Evolutionary conservation across 257 asterid genomes (phyloP).

Genomic region (Lavandula angustifolia): DNA sequence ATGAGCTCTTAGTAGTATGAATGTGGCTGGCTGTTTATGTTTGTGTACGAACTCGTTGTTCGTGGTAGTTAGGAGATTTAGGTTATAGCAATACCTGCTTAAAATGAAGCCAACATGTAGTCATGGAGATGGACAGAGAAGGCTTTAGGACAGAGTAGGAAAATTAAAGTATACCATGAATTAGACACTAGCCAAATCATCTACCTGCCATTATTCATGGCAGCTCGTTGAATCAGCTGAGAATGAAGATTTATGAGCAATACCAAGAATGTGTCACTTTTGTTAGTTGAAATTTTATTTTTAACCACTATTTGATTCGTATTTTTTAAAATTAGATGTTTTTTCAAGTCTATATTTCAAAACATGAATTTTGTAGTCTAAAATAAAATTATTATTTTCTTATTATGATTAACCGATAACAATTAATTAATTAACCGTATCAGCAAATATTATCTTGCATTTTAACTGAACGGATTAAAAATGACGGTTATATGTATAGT

Average conservation of each 20-base stretch:
- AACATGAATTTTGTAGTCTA: too few relatives aligned
- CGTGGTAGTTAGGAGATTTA: constrained; percentile 16
- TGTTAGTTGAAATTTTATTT: too few relatives aligned
- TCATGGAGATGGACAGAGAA: not conserved
- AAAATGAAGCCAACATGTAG: not conserved
- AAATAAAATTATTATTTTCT: too few relatives aligned
- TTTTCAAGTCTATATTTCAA: too few relatives aligned
- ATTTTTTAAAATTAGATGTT: too few relatives aligned
- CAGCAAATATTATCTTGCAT: too few relatives aligned
- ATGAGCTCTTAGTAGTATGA: not conserved
- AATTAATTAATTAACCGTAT: too few relatives aligned
- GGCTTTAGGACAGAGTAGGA: not conserved
- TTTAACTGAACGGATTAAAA: too few relatives aligned
- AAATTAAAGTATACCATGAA: not conserved
- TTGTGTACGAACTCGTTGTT: not conserved
- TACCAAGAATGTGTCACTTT: not conserved
- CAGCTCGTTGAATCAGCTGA: not conserved
- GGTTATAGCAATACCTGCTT: not conserved
- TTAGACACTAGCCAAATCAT: constrained; percentile 17
- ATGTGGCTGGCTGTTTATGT: constrained; percentile 4
- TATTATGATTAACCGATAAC: too few relatives aligned
- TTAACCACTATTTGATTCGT: too few relatives aligned
- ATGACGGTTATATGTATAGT: too few relatives aligned
- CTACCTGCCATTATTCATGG: not conserved
- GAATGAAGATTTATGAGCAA: not conserved